phyloP scores from a whole-genome alignment of 2,329 filamentous ascomycete genomes.

The Stagonosporopsis tanaceti region DNA sequence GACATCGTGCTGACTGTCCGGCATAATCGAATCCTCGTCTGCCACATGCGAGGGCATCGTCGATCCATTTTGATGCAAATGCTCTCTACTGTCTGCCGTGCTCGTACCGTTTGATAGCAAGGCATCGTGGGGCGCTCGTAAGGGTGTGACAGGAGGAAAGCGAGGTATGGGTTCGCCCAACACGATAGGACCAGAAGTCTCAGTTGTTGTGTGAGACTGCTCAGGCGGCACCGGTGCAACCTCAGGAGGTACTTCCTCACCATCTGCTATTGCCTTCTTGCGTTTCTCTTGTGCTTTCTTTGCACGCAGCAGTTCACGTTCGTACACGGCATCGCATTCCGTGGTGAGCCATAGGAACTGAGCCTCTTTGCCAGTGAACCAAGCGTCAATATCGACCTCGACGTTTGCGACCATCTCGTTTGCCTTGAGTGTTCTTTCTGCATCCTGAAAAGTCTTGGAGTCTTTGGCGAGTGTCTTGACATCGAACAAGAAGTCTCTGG shows the following conservation, averaged over 20 bases:
- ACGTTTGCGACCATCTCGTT: constrained; percentile 94
- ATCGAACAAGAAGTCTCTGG: constrained; percentile 87
- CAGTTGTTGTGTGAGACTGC: constrained; percentile 53
- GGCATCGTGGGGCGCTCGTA: constrained; percentile 54
- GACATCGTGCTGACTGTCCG: constrained; percentile 53
- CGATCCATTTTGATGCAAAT: constrained; percentile 53
- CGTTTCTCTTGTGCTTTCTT: constrained; percentile 67
- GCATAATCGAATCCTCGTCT: constrained; percentile 56
- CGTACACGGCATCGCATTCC: constrained; percentile 84
- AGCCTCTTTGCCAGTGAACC: constrained; percentile 70
- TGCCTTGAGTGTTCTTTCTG: constrained; percentile 81
- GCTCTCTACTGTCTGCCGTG: constrained; percentile 42
- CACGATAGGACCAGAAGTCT: constrained; percentile 56
- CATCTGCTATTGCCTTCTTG: constrained; percentile 47
- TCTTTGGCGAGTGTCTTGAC: constrained; percentile 87
- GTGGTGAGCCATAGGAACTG: constrained; percentile 34
- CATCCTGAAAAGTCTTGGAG: constrained; percentile 81
- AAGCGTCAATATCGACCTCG: constrained; percentile 85
- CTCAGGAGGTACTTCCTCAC: constrained; percentile 52
- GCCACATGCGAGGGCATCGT: constrained; percentile 47
- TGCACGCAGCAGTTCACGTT: constrained; percentile 69
- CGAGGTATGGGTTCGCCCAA: constrained; percentile 70
- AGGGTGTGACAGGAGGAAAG: constrained; percentile 55
- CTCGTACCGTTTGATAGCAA: constrained; percentile 67
- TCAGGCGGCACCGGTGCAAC: constrained; percentile 52